Evolutionary conservation across 2,329 filamentous ascomycete species (phyloP), one percentile per base, ranked within the genome.

Genomic region (Cladophialophora bantiana): DNA sequence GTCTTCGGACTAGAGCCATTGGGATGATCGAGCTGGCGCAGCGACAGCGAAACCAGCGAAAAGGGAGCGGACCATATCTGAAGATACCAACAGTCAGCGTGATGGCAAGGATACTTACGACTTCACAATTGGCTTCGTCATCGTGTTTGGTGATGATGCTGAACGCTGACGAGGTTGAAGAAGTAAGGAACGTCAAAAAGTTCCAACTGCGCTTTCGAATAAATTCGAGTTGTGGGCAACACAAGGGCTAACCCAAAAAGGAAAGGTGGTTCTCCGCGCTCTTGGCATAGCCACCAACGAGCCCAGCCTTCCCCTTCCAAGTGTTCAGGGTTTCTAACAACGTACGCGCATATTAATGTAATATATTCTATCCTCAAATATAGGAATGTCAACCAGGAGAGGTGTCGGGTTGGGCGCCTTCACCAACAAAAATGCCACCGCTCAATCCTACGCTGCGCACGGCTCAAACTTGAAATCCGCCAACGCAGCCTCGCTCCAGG

Each of bases 381-480:
- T 45, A 20, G 15, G 4, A 13, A 84, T 84, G 82, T 78, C 82
- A 31, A 74, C 77, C 59, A 80, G 82, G 61, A 80, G 82, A 32
- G 93, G 93, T 70, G 93, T 97, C 68, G 94, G 94, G 75, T 89
- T 98, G 65, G 93, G 90, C 36, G 94, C 94, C 76, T 96, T 97
- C 76, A 91, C 93, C 78, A 91, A 93, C 72, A 91, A 89, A 69
- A 91, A 89, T 62, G 88, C 97, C 70, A 91, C 93, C 9, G 92
- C 90, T 34, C 91, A 94, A 61, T 94, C 95, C 75, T 98, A 94
- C 82, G 93, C 94, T 67, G 90, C 88, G 32, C 94, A 97, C 83
- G 95, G 95, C 76, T 91, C 89, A 69, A 89, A 87, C 59, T 89
- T 99, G n/a, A 92, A 94, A 70, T 90, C 87, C 65, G 89, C 88